These are phyloP conservation scores for Incumbomyces delicatus DNA, from an alignment of 2,329 filamentous ascomycete species.

Conservation along the genomic window DNA sequence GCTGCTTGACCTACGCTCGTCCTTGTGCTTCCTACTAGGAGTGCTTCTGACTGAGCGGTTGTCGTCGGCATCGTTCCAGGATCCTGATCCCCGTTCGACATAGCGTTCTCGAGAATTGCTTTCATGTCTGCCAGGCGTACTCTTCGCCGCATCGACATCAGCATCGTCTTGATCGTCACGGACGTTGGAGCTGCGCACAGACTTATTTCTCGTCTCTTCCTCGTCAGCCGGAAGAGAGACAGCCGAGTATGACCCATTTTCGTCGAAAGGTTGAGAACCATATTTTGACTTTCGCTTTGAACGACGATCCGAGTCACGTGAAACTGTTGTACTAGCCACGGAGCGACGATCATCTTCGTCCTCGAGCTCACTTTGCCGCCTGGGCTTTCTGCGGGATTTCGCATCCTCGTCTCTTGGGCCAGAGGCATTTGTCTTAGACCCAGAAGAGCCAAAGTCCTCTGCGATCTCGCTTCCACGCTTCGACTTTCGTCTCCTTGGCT, in stretches of 20 bases:
- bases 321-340: slow-evolving; percentile 20
- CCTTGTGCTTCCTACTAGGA: slow-evolving; percentile 21
- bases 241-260: slow-evolving; percentile 30
- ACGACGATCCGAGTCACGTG: slow-evolving; percentile 22
- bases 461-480: slow-evolving; percentile 13
- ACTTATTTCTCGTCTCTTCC: slow-evolving; percentile 24
- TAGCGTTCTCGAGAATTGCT: slow-evolving; percentile 22
- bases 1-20: slow-evolving; percentile 24
- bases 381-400: slow-evolving; percentile 11
- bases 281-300: slow-evolving; percentile 25
- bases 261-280: slow-evolving; percentile 20
- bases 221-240: slow-evolving; percentile 27
- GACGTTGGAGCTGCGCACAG: slow-evolving; percentile 21
- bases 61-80: slow-evolving; percentile 14
- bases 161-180: slow-evolving; percentile 12
- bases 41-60: slow-evolving; percentile 10
- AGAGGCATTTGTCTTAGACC: background rate
- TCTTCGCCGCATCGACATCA: slow-evolving; percentile 24
- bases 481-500: slow-evolving; percentile 6
- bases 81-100: slow-evolving; percentile 22
- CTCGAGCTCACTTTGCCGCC: slow-evolving; percentile 11
- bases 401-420: slow-evolving; percentile 4
- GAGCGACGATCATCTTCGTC: slow-evolving; percentile 21
- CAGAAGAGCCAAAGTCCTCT: slow-evolving; percentile 16
- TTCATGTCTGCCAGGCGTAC: slow-evolving; percentile 21